Conservation (phyloP, 352 stramenopile species). For the Elongisporangium prolatum region DNA sequence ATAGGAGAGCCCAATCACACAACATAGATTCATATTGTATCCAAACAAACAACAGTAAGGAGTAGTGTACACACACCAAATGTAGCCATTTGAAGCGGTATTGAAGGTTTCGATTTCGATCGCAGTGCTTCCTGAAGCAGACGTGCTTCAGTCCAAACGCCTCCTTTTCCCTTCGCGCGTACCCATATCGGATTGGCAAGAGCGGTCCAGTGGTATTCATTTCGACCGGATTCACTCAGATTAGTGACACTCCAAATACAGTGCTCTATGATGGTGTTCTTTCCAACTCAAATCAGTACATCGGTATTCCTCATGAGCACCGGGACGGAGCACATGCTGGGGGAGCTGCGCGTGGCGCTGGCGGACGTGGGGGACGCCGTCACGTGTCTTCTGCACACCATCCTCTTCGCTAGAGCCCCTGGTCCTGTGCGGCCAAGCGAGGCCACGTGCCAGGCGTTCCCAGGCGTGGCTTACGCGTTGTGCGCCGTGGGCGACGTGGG, state of each 20-base stretch:
- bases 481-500: slow-evolving; percentile 74
- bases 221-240: background rate
- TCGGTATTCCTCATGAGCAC: slow-evolving; percentile 3
- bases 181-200: background rate
- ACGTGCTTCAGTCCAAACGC: too few species aligned
- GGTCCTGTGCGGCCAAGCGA: slow-evolving; percentile 70
- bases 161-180: background rate
- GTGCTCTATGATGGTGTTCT: too few species aligned
- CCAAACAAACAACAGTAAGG: background rate
- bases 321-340: slow-evolving; percentile 60
- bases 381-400: slow-evolving; percentile 71
- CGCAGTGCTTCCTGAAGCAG: background rate
- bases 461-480: slow-evolving; percentile 69
- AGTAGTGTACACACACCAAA: background rate
- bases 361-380: slow-evolving; percentile 59
- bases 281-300: background rate
- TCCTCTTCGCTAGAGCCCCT: slow-evolving; percentile 74
- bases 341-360: slow-evolving; percentile 51
- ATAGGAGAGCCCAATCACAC: background rate
- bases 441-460: slow-evolving; percentile 72
- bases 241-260: slow-evolving; percentile 1
- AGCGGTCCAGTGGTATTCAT: background rate
- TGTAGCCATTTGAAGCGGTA: background rate
- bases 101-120: background rate
- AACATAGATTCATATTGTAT: background rate